A percentile compares a stretch with the other conserved stretches of the same genome.
Conservation (phyloP, 768 basidiomycete species). For the Tremella mesenterica region DNA sequence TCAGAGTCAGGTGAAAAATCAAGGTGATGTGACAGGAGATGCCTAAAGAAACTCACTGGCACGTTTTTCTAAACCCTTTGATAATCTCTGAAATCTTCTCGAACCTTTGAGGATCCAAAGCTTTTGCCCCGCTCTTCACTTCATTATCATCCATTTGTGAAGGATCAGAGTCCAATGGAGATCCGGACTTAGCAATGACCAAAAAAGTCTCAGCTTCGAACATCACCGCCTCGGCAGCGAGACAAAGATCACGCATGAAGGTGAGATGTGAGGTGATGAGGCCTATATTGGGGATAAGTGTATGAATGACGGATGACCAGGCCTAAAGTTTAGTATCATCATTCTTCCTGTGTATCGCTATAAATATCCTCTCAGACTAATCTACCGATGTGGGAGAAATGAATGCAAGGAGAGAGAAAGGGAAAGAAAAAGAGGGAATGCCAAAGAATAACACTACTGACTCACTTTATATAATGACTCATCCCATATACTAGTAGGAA, state of each 20-base stretch:
- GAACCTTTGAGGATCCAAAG: conserved; percentile 45
- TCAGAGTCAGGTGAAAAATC: background rate
- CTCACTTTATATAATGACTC: conserved; percentile 87
- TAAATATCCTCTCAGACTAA: background rate
- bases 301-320: conserved; percentile 96
- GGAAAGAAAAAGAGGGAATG: too few species aligned
- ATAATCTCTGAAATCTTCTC: conserved; percentile 64
- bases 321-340: conserved; percentile 53
- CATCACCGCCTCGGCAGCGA: conserved; percentile 84
- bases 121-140: conserved; percentile 41
- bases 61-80: conserved; percentile 89
- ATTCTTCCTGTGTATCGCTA: background rate
- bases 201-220: conserved; percentile 98
- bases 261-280: conserved; percentile 78
- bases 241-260: conserved; percentile 76
- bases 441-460: background rate
- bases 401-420: too few species aligned
- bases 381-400: too few species aligned
- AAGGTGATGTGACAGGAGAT: background rate
- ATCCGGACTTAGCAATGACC: conserved; percentile 63
- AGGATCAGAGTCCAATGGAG: conserved; percentile 35
- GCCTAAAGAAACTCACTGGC: conserved; percentile 52
- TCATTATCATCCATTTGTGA: conserved; percentile 42
- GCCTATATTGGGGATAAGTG: conserved; percentile 88
- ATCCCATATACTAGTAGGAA: conserved; percentile 93